Conservation (phyloP, 176 grass and related monocot genomes). For the Hsuehochloa calcarea region DNA sequence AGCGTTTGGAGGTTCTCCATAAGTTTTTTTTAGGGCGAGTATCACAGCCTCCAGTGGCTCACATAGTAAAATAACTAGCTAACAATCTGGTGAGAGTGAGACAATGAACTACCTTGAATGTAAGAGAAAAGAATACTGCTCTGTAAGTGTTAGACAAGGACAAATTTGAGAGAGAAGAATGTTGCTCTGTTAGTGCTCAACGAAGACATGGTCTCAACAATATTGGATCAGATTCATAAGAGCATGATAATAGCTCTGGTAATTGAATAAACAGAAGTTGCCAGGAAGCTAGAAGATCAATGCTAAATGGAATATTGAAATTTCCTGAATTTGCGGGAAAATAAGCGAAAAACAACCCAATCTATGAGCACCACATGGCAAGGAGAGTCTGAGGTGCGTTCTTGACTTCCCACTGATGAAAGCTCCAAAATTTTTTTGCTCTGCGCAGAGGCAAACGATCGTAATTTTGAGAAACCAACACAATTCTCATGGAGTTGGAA, state of each 20-base stretch:
- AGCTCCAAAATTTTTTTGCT: conserved; percentile 63
- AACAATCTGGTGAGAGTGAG: not conserved
- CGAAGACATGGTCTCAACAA: not conserved
- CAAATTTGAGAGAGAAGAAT: too few species aligned
- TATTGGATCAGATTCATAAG: not conserved
- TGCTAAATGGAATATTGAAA: conserved; percentile 4
- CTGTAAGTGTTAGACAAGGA: too few species aligned
- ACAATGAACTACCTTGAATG: not conserved
- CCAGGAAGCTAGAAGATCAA: conserved; percentile 4
- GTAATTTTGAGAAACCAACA: not conserved
- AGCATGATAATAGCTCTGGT: not conserved
- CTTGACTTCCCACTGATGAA: conserved; percentile 96
- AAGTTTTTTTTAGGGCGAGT: not conserved
- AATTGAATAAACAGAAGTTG: not conserved
- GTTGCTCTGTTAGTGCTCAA: not conserved
- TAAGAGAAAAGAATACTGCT: not conserved
- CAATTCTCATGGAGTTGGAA: not conserved
- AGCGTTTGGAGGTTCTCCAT: not conserved
- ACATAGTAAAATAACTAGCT: not conserved
- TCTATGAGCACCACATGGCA: conserved; percentile 84
- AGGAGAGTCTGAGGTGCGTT: conserved; percentile 99
- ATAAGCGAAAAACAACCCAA: conserved; percentile 7
- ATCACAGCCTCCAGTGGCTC: not conserved
- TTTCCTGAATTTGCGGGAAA: conserved; percentile 18
- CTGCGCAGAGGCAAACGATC: conserved; percentile 16